phyloP scores from a whole-genome alignment of 1,139 yeast species.

The Candida glucosophila region DNA sequence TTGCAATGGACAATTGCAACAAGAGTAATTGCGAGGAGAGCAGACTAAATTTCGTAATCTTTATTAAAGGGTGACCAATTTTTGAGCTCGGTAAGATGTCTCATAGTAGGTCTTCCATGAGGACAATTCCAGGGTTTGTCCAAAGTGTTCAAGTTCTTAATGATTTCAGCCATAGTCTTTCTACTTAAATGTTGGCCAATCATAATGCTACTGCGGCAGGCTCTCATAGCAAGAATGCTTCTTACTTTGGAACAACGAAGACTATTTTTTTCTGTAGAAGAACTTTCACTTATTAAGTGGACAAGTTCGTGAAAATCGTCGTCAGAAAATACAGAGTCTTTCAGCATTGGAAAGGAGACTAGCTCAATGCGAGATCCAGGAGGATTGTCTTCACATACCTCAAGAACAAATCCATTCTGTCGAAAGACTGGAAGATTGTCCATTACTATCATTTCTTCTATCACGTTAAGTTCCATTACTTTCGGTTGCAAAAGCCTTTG shows the following conservation, averaged over 20 bases:
- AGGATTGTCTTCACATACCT: conserved; percentile 32
- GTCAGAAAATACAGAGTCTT: conserved; percentile 53
- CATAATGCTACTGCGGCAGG: conserved; percentile 92
- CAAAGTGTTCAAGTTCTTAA: conserved; percentile 55
- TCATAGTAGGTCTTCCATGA: conserved; percentile 94
- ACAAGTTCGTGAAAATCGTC: conserved; percentile 73
- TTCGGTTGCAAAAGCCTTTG: conserved; percentile 71
- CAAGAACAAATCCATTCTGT: conserved; percentile 68
- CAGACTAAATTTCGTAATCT: conserved; percentile 20
- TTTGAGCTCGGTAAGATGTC: conserved; percentile 67
- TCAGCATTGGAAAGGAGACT: conserved; percentile 64
- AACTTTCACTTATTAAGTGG: conserved; percentile 37
- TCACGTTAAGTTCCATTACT: conserved; percentile 54
- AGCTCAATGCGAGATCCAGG: conserved; percentile 55
- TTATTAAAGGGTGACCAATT: conserved; percentile 36
- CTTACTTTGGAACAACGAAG: conserved; percentile 72
- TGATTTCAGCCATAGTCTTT: conserved; percentile 58
- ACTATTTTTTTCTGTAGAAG: conserved; percentile 19
- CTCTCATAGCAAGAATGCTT: conserved; percentile 85
- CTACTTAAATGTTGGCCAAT: conserved; percentile 63
- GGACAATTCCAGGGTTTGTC: conserved; percentile 99
- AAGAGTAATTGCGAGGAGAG: too few species aligned
- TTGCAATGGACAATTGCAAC: too few species aligned
- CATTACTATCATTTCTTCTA: conserved; percentile 66
- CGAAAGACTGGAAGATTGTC: conserved; percentile 51